Percentiles rank a stretch among this genome's conserved stretches.
Conservation (phyloP, 352 stramenopile genomes). For the Pythium myriotylum region DNA sequence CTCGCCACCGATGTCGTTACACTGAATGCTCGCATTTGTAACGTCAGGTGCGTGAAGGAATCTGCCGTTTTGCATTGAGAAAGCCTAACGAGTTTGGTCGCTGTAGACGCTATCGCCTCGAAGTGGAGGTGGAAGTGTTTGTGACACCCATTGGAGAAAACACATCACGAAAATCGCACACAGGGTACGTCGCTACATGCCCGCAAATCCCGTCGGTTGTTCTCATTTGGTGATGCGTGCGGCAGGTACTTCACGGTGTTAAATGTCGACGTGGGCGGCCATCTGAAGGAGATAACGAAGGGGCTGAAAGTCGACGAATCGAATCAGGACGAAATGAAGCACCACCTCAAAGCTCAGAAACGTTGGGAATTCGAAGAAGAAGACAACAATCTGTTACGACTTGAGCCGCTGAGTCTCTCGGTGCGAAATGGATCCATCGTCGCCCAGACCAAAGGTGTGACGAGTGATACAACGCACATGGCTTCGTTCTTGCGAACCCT, state of each 20-base stretch:
- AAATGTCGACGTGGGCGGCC: constrained; percentile 46
- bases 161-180: constrained; percentile 51
- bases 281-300: constrained; percentile 48
- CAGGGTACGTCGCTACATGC: constrained; percentile 27
- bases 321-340: constrained; percentile 53
- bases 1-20: constrained; percentile 56
- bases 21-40: constrained; percentile 59
- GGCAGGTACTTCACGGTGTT: constrained; percentile 61
- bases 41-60: constrained; percentile 51
- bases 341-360: constrained; percentile 62
- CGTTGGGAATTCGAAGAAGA: constrained; percentile 57
- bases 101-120: constrained; percentile 49
- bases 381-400: constrained; percentile 49
- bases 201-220: neutral
- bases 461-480: constrained; percentile 12
- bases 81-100: neutral
- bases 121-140: constrained; percentile 70
- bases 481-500: constrained; percentile 10
- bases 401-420: constrained; percentile 43
- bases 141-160: constrained; percentile 36
- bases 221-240: neutral
- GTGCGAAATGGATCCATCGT: constrained; percentile 6
- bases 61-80: constrained; percentile 10
- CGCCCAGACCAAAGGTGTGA: neutral
- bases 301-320: constrained; percentile 46